phyloP scores from a whole-genome alignment of 2,329 filamentous ascomycete species.

The Talaromyces verruculosus region DNA sequence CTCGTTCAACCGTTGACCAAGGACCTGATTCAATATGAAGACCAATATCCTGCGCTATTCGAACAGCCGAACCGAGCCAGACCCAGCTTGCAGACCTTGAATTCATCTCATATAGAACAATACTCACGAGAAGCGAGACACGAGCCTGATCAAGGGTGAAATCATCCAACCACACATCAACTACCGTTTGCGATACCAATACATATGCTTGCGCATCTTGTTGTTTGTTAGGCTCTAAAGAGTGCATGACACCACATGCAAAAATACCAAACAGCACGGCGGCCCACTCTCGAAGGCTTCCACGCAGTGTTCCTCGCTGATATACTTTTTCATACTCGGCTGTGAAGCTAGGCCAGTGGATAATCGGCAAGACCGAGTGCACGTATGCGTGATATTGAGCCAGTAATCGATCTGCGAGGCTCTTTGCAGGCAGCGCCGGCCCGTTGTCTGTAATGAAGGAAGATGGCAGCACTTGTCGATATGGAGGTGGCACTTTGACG shows the following conservation, averaged over 20 bases:
- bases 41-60: conserved; percentile 79
- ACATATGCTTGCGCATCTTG: conserved; percentile 66
- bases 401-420: conserved; percentile 69
- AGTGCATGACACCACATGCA: conserved; percentile 77
- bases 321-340: conserved; percentile 76
- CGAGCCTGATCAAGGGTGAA: conserved; percentile 74
- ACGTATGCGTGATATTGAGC: conserved; percentile 72
- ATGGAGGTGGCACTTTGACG: conserved; percentile 72
- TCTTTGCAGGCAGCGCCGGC: conserved; percentile 68
- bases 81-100: conserved; percentile 80
- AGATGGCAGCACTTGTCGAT: conserved; percentile 56
- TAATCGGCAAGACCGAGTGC: conserved; percentile 77
- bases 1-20: conserved; percentile 73
- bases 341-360: conserved; percentile 85
- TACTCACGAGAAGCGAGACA: conserved; percentile 68
- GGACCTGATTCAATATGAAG: conserved; percentile 73
- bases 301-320: conserved; percentile 59
- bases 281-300: conserved; percentile 67
- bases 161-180: conserved; percentile 80
- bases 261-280: conserved; percentile 80
- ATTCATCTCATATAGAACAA: conserved; percentile 84
- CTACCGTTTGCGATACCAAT: conserved; percentile 66
- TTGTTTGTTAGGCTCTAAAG: conserved; percentile 56
- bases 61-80: conserved; percentile 78
- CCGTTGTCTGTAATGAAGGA: conserved; percentile 53